Conservation (phyloP, 2,329 filamentous ascomycete species). For the Colletotrichum sidae region DNA sequence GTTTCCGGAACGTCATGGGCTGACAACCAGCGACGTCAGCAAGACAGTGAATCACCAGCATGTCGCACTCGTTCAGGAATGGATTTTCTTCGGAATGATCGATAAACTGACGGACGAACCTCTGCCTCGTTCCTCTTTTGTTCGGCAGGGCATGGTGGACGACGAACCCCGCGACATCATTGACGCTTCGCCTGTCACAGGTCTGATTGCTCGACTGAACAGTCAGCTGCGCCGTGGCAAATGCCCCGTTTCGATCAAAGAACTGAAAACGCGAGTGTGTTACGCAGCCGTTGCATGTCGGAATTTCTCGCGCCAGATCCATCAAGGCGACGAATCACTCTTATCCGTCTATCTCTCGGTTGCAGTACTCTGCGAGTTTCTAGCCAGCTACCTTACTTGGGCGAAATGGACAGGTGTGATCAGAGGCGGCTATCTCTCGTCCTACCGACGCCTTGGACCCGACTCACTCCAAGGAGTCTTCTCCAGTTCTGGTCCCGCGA, state of each 20-base stretch:
- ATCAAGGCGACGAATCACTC: neutral
- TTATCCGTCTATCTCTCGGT: constrained; percentile 3
- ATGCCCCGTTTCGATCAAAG: neutral
- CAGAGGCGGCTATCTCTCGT: no score
- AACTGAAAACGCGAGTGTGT: neutral
- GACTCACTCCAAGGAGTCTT: no score
- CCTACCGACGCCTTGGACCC: no score
- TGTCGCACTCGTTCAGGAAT: neutral
- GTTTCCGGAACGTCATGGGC: neutral
- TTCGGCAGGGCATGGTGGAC: neutral
- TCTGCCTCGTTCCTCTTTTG: neutral
- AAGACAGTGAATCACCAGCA: neutral
- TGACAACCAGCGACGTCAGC: neutral
- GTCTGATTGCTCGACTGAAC: neutral
- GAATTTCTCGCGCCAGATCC: neutral
- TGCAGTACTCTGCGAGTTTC: neutral
- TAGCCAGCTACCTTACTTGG: neutral
- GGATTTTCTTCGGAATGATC: constrained; percentile 9
- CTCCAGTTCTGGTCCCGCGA: neutral
- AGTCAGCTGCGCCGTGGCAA: neutral
- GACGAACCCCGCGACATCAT: neutral
- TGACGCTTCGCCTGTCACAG: neutral
- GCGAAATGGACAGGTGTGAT: neutral
- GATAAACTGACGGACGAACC: neutral
- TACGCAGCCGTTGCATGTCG: neutral